phyloP scores from a whole-genome alignment of 176 grass and related monocot species.

The Oryza meyeriana region DNA sequence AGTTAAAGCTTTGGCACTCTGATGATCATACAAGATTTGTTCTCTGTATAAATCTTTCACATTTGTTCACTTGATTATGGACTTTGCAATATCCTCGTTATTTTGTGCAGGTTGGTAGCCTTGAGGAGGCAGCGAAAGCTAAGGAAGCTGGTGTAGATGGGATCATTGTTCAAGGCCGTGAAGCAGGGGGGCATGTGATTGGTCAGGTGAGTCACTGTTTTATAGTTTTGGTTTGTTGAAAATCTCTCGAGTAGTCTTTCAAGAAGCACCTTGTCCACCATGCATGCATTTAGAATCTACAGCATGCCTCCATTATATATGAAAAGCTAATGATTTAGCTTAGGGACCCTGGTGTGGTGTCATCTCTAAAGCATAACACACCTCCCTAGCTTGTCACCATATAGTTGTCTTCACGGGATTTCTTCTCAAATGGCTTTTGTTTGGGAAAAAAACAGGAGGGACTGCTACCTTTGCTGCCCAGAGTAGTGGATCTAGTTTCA shows the following conservation, averaged over 20 bases:
- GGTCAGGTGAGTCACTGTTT: conserved; percentile 56
- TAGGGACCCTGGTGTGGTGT: neutral
- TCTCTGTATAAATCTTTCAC: neutral
- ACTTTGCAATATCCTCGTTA: neutral
- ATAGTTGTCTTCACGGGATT: neutral
- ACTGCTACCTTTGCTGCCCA: conserved; percentile 65
- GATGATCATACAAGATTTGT: neutral
- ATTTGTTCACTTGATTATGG: conserved; percentile 4
- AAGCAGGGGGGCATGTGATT: conserved; percentile 91
- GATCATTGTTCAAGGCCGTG: conserved; percentile 86
- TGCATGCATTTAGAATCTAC: conserved; percentile 23
- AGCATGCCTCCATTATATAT: neutral
- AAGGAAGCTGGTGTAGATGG: conserved; percentile 90
- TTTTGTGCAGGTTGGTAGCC: conserved; percentile 59
- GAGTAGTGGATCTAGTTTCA: conserved; percentile 71
- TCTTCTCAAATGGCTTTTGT: conserved; percentile 26
- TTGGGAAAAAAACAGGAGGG: conserved; percentile 55
- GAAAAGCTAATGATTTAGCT: neutral
- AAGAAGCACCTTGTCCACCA: neutral
- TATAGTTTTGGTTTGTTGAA: conserved; percentile 2
- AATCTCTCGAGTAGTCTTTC: neutral
- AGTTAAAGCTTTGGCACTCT: neutral
- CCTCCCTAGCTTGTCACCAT: neutral
- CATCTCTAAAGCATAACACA: neutral
- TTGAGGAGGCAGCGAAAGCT: conserved; percentile 74